Base-by-base conservation (phyloP, 805 yeast genomes). In the Metahyphopichia silvanorum region DNA sequence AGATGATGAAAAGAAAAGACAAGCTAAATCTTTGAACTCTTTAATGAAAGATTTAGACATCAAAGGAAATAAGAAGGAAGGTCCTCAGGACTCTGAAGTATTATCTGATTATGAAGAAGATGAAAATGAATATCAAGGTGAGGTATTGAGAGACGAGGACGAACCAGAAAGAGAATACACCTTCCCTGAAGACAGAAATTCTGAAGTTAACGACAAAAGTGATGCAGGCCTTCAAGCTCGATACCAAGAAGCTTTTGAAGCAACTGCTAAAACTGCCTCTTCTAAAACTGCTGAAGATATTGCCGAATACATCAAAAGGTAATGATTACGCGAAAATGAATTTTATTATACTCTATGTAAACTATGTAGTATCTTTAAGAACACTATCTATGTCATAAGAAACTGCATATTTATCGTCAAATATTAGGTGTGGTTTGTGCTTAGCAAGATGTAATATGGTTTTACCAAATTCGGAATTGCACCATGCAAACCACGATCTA, bases 401-500 rank as follows among this genome's bases (percentile, higher is more conserved):
- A 31, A 38, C 14, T 2, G 53, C 39, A 33, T 44, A 62, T 30
- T 68, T 67, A 2, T 64, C 55, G 27, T 71, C 73, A 47, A 85
- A 81, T 10, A 86, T 73, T 42, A 86, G 59, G 47, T 82, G 74
- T 0, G 95, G 95, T 50, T 82, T 84, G 32, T 83, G 63, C 37
- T 70, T 60, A 2, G 91, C 88, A 39, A 87, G 60, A 46, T 86
- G 82, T 28, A 87, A 54, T n/a, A 87, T 80, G 1, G 94, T 82
- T 55, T 85, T 85, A 14, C 88, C 96, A 60, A 87, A 86, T 57
- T 88, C 96, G 1, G 94, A 79, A 52, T 87, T 87, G 45, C 94
- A 84, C 96, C 96, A 87, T 4, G 95, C 82, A 63, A 88, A 88
- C 96, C 96, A 87, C 2, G 93, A 76, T 38, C 96, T 64, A 0